Conservation (phyloP, 257 asterid species). For the Dorcoceras hygrometricum region DNA sequence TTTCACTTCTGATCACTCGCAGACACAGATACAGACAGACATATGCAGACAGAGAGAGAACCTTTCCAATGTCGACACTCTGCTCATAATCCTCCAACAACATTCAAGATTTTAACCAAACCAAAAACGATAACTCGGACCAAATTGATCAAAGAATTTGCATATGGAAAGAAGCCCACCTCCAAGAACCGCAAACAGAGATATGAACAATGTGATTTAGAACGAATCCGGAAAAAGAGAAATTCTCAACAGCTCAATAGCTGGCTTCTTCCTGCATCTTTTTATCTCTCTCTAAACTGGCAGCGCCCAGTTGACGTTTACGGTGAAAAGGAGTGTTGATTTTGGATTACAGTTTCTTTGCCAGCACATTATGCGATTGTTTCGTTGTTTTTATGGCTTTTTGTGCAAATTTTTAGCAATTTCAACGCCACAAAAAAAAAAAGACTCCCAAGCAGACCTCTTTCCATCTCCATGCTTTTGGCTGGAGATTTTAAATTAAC, state of each 20-base stretch:
- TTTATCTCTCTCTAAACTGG: constrained; percentile 5
- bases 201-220: constrained; percentile 45
- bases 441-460: neutral
- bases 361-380: constrained; percentile 37
- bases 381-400: constrained; percentile 15
- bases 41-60: neutral
- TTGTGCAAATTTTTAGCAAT: neutral
- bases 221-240: constrained; percentile 13
- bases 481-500: too few relatives aligned
- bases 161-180: constrained; percentile 36
- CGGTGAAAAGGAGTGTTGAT: constrained; percentile 21
- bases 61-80: neutral
- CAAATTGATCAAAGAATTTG: neutral
- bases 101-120: too few relatives aligned
- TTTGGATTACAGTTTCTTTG: constrained; percentile 28
- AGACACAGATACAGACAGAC: neutral
- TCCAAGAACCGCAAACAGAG: constrained; percentile 32
- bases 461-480: neutral
- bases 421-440: neutral
- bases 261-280: constrained; percentile 25
- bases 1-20: neutral
- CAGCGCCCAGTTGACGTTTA: constrained; percentile 29
- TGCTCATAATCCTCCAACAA: neutral
- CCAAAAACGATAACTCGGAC: neutral
- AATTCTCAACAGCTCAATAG: constrained; percentile 25